Evolutionary conservation across 2,329 filamentous ascomycete genomes (phyloP), one percentile per base, ranked within the genome.

Genomic region (Cladosporium phlei): DNA sequence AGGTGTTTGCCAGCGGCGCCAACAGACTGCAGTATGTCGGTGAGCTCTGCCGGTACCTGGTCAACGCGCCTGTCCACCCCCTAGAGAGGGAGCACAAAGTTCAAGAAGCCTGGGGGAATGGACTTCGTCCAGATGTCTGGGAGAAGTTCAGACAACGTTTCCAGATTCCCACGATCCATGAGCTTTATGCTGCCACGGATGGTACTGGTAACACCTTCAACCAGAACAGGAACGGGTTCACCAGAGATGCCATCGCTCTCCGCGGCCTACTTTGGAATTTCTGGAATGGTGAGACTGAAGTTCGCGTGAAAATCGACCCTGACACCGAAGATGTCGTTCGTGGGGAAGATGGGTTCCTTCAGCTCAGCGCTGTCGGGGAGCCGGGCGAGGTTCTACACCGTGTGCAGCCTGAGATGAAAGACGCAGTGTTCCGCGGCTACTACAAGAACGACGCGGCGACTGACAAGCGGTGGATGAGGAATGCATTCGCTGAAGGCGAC

Each of bases 1-100:
- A 93, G 49, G 84, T 85, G 11, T 78, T 85, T 17, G 74, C 74
- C 20, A 77, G 76, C 45, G 70, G 82, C 10, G 85, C 87, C 14
- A 91, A 85, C 2, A 74, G 82, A 5, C 82, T 93, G 48, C 87
- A 91, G 62, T 94, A 94, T 60, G 88, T 94, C 6, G 88, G 88
- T 42, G 88, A 94, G 66, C 89, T 86, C 0, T 83, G 88, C 53
- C 82, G 88, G 3, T 94, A 94, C 63, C 76, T 93, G 2, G 73
- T 93, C 14, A 77, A 85, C 0, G 79, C 82, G 0, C 77, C 75
- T 2, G 66, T 82, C 2, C 72, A 79, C 3, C 74, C 83, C 47
- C 69, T 89, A 17, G 88, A 94, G 66, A 78, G 76, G 58, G 77
- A 81, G 55, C 84, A 94, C 67, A 74, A 71, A 0, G 79, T 94